These are phyloP conservation scores for Lycium barbarum DNA, from an alignment of 257 asterid genomes.

Conservation along the genomic window DNA sequence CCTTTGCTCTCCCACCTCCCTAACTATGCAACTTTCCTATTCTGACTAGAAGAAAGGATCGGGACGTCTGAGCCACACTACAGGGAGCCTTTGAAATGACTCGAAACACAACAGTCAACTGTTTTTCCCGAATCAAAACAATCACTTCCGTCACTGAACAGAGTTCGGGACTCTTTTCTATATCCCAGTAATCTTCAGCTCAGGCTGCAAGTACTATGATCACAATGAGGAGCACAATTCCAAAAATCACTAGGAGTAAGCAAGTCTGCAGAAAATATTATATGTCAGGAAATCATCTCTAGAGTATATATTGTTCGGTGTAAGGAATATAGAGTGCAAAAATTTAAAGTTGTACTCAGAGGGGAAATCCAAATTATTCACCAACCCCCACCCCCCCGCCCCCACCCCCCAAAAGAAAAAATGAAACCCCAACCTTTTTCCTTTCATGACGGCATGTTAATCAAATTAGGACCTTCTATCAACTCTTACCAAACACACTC, in stretches of 20 bases:
- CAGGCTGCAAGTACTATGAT: conserved; percentile 71
- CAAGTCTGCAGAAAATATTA: conserved; percentile 66
- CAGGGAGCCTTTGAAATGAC: conserved; percentile 4
- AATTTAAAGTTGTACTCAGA: neutral
- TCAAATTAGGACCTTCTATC: neutral
- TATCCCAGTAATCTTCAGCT: conserved; percentile 31
- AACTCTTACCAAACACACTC: neutral
- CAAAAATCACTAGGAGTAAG: conserved; percentile 83
- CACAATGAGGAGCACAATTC: conserved; percentile 80
- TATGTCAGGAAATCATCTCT: neutral
- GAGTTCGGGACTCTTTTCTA: neutral
- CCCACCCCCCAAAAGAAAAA: no score
- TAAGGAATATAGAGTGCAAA: neutral
- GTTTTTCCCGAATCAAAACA: neutral
- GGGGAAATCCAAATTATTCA: no score
- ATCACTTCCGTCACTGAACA: neutral
- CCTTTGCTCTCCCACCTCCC: neutral
- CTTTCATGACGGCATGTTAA: neutral
- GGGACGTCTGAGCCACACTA: conserved; percentile 9
- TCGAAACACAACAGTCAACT: neutral
- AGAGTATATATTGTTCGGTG: neutral
- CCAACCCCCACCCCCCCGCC: no score
- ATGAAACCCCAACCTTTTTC: neutral
- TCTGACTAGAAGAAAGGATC: conserved; percentile 3
- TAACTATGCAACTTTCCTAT: neutral